phyloP scores from a whole-genome alignment of 83 land plant species.

The Diphasiastrum complanatum region DNA sequence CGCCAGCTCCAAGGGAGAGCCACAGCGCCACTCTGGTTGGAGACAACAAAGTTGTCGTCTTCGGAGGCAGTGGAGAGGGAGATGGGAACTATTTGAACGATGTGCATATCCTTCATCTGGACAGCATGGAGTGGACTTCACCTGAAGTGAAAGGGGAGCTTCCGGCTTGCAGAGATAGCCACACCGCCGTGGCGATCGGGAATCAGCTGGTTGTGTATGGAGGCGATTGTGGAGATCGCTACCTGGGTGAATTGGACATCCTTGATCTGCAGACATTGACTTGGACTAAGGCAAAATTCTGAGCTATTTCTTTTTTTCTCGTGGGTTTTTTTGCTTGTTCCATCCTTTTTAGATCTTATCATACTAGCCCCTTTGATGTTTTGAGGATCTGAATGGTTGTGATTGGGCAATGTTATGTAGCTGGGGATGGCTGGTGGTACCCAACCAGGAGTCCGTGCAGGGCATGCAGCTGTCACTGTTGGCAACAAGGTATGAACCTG shows the following conservation, averaged over 20 bases:
- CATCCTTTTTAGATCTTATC: background rate
- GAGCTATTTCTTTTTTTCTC: background rate
- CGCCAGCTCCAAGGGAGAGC: conserved; percentile 65
- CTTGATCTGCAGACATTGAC: conserved; percentile 45
- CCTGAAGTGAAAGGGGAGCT: conserved; percentile 47
- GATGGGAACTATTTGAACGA: conserved; percentile 66
- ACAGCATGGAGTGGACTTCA: conserved; percentile 51
- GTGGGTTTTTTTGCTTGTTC: conserved; percentile 1
- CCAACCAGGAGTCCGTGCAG: conserved; percentile 55
- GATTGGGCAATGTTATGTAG: background rate
- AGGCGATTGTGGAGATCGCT: conserved; percentile 70
- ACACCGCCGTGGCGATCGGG: conserved; percentile 46
- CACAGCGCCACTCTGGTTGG: conserved; percentile 52
- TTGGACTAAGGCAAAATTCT: conserved; percentile 51
- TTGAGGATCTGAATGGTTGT: background rate
- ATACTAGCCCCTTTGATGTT: no score
- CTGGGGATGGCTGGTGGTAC: conserved; percentile 43
- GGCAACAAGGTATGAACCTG: conserved; percentile 37
- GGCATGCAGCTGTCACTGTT: conserved; percentile 46
- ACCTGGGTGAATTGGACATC: conserved; percentile 51
- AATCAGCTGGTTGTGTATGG: conserved; percentile 56
- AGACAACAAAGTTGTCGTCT: conserved; percentile 48
- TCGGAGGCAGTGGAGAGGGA: conserved; percentile 77
- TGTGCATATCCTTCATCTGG: conserved; percentile 54
- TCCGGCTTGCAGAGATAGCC: conserved; percentile 67